phyloP scores from a whole-genome alignment of 2,329 filamentous ascomycete species.

The Fusarium pilosicola region DNA sequence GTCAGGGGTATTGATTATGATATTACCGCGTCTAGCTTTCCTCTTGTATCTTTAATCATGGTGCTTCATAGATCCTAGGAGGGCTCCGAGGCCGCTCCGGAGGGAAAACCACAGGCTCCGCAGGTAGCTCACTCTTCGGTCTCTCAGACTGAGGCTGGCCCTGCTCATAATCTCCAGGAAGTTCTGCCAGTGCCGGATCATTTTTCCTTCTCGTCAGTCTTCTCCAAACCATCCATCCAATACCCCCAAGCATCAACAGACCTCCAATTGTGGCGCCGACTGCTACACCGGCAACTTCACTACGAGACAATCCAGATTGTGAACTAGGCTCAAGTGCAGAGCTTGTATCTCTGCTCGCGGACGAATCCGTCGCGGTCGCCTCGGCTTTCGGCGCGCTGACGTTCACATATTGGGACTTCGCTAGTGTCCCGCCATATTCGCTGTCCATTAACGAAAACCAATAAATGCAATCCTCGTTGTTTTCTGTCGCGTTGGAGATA shows the following conservation, averaged over 20 bases:
- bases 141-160: not conserved
- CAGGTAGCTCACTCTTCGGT: slow-evolving; percentile 7
- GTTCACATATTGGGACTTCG: not conserved
- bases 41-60: too few species aligned
- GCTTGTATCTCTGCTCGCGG: not conserved
- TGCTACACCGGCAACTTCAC: not conserved
- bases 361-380: not conserved
- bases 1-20: too few species aligned
- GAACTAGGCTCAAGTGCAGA: not conserved
- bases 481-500: not conserved
- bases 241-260: not conserved
- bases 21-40: too few species aligned
- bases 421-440: not conserved
- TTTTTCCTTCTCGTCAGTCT: not conserved
- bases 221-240: not conserved
- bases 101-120: not conserved
- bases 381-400: not conserved
- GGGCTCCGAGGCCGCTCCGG: not conserved
- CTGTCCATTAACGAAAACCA: not conserved
- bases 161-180: not conserved
- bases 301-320: not conserved
- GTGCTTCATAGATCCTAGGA: not conserved
- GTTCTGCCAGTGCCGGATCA: not conserved
- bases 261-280: not conserved
- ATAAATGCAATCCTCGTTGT: not conserved